These are phyloP conservation scores for Paramecium biaurelia DNA, from an alignment of 73 alveolate species.

Conservation along the genomic window DNA sequence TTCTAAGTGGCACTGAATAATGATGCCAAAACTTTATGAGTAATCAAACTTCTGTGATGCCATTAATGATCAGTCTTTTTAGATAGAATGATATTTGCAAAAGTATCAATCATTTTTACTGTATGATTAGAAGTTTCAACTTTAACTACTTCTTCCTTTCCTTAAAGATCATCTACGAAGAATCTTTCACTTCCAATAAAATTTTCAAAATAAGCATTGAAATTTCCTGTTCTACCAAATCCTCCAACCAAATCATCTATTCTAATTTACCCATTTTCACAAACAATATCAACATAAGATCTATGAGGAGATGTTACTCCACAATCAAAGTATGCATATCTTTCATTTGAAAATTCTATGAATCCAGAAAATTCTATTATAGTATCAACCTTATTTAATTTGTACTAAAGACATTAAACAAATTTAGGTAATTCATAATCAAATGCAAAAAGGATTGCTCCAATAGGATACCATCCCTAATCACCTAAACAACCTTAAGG, in stretches of 20 bases:
- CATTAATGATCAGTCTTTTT: conserved; percentile 56
- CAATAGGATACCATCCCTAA: conserved; percentile 73
- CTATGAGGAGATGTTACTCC: conserved; percentile 72
- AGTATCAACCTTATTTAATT: conserved; percentile 71
- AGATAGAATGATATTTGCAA: conserved; percentile 45
- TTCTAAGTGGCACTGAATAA: conserved; percentile 21
- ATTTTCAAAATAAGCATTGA: conserved; percentile 67
- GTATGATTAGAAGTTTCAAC: conserved; percentile 71
- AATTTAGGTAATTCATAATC: conserved; percentile 65
- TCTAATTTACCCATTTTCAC: conserved; percentile 66
- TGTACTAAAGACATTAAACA: conserved; percentile 61
- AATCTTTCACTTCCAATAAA: conserved; percentile 69
- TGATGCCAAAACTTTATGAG: conserved; percentile 64
- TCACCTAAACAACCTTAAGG: conserved; percentile 75
- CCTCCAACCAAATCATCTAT: conserved; percentile 74
- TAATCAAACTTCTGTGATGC: conserved; percentile 52
- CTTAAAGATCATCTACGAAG: conserved; percentile 66
- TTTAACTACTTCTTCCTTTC: conserved; percentile 61
- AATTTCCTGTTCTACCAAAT: conserved; percentile 68
- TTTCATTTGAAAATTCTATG: conserved; percentile 66
- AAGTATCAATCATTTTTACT: conserved; percentile 57
- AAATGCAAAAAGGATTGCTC: conserved; percentile 70
- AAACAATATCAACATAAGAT: conserved; percentile 54
- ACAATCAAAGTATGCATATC: conserved; percentile 69
- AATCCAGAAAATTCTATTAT: conserved; percentile 67